Base-by-base conservation (phyloP, 148 eudicot species). In the Rhododendron molle region DNA sequence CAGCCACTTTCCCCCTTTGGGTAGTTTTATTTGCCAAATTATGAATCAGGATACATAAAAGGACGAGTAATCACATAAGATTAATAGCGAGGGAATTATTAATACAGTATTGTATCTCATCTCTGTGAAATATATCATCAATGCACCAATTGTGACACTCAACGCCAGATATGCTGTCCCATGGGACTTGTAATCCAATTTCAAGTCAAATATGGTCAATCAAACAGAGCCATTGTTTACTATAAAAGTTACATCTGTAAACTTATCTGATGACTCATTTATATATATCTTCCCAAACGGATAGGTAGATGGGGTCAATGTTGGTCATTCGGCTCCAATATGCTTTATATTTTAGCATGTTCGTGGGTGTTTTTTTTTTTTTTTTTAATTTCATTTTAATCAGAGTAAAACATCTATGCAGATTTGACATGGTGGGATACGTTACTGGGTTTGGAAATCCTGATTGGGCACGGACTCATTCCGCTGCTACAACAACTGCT, bases 371-470 rank as follows among this genome's bases (percentile, higher is more conserved):
- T 69, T 12, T 46, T 20, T 34, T 28, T 15, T 50, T 28, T 50
- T 28, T 15, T 52, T 52, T 13, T 0, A 50, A 8, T 15, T 74
- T 2, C 11, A 10, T 30, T 56, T 21, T 40, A 44, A 67, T 20
- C 2, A 3, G 40, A 16, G 18, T 14, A 36, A 30, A 60, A 14
- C 32, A 52, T 88, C 60, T 13, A 50, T 78, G 83, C 94, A 96
- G 99, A 94, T 96, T 94, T 91, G 99, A 96, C 84, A 86, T 94
- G 86, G 91, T 91, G 83, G 95, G 97, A 58, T 81, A 85, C 65
- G 93, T 94, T 83, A 87, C 97, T 74, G 94, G 95, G 47, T 94
- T 94, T 86, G 97, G 97, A 83, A 94, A 94, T 82, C 94, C 97
- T 0, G 94, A 93, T 85, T 94, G 99, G 99, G 92, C 85, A 49